phyloP scores from a whole-genome alignment of 2,329 filamentous ascomycete species.

The Colletotrichum cuscutae region DNA sequence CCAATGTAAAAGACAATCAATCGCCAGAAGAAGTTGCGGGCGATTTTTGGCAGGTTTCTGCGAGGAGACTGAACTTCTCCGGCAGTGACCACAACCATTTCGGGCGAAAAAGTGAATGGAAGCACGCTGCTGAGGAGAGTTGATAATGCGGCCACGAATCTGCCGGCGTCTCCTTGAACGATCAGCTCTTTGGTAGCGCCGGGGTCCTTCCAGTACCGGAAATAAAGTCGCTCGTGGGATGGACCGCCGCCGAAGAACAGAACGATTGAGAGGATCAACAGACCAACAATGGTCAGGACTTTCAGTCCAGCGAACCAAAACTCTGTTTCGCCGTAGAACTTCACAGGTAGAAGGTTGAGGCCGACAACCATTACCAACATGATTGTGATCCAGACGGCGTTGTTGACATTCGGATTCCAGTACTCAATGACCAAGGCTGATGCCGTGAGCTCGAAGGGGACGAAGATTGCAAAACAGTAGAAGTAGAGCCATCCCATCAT shows the following conservation, averaged over 20 bases:
- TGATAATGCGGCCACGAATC: neutral
- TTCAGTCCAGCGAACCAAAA: neutral
- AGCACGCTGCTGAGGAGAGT: neutral
- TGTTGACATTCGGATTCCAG: neutral
- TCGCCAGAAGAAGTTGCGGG: constrained; percentile 40
- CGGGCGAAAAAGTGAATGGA: neutral
- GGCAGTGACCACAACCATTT: neutral
- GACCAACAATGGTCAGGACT: neutral
- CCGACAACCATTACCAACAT: neutral
- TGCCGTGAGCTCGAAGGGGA: constrained; percentile 41
- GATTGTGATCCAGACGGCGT: neutral
- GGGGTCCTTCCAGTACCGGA: neutral
- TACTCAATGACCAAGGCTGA: constrained; percentile 35
- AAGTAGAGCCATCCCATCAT: constrained; percentile 69
- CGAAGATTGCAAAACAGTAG: constrained; percentile 57
- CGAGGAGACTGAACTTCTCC: constrained; percentile 48
- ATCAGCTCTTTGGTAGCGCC: neutral
- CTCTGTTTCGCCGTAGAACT: neutral
- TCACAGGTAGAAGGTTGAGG: neutral
- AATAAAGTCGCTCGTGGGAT: neutral
- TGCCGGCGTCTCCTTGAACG: neutral
- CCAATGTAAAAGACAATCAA: constrained; percentile 55
- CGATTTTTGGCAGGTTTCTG: constrained; percentile 46
- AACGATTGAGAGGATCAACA: neutral
- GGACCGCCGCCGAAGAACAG: neutral